Evolutionary conservation across 2,329 filamentous ascomycete species (phyloP).

Genomic region (Fusarium haematococcum): DNA sequence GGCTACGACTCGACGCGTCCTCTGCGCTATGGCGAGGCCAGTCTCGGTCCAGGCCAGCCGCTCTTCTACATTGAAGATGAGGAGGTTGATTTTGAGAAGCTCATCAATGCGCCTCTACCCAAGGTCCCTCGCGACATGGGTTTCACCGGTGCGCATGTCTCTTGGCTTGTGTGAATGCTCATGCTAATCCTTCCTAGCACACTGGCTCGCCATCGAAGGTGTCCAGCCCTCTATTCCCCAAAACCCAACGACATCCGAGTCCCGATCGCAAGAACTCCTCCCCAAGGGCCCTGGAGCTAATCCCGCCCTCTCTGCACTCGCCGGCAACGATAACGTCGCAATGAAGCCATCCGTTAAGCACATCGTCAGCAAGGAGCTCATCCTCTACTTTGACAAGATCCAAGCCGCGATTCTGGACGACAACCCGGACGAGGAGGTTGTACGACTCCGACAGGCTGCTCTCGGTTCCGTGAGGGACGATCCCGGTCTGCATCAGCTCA

Average conservation of each 20-base stretch:
- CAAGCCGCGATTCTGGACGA: constrained; percentile 90
- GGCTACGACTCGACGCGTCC: constrained; percentile 95
- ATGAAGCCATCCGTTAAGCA: constrained; percentile 96
- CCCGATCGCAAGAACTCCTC: constrained; percentile 84
- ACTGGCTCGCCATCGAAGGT: constrained; percentile 98
- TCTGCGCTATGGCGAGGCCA: constrained; percentile 92
- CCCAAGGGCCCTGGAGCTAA: constrained; percentile 93
- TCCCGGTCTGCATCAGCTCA: constrained; percentile 92
- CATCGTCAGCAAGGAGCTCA: constrained; percentile 93
- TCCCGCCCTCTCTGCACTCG: constrained; percentile 81
- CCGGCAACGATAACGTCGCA: constrained; percentile 84
- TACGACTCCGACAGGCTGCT: constrained; percentile 81
- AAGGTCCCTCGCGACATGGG: constrained; percentile 94
- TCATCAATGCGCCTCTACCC: constrained; percentile 95
- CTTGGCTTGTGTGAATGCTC: too few species aligned
- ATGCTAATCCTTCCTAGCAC: constrained; percentile 66
- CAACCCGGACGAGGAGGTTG: constrained; percentile 80
- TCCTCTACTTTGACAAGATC: constrained; percentile 97
- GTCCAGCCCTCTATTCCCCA: constrained; percentile 97
- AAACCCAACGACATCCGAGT: constrained; percentile 90
- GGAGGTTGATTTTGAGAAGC: constrained; percentile 98
- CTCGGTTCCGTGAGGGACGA: constrained; percentile 88
- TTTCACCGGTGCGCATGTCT: constrained; percentile 77
- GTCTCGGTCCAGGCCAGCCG: constrained; percentile 91
- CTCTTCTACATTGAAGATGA: constrained; percentile 98